phyloP scores from a whole-genome alignment of 345 rosid genomes.

The Microcos paniculata region DNA sequence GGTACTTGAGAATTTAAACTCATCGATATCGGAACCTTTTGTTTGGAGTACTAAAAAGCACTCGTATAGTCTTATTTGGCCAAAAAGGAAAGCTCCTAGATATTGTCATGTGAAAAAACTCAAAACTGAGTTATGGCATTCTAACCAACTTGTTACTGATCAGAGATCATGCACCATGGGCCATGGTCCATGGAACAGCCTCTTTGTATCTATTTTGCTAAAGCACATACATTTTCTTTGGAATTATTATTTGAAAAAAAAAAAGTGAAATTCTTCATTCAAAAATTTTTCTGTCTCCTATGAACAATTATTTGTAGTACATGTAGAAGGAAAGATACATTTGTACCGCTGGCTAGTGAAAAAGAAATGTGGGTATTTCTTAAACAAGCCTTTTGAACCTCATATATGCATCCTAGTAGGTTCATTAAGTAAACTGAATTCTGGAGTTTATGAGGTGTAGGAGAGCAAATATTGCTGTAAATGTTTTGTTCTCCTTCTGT shows the following conservation, averaged over 20 bases:
- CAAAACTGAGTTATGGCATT: too few relatives aligned
- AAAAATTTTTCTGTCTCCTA: not conserved
- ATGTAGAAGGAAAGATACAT: not conserved
- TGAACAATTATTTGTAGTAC: not conserved
- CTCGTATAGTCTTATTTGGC: too few relatives aligned
- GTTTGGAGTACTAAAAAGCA: too few relatives aligned
- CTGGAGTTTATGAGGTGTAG: not conserved
- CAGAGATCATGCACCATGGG: too few relatives aligned
- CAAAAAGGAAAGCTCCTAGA: too few relatives aligned
- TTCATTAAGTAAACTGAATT: not conserved
- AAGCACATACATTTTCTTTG: too few relatives aligned
- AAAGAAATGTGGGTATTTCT: not conserved
- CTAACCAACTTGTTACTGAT: too few relatives aligned
- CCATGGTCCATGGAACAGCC: too few relatives aligned
- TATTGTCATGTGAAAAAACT: too few relatives aligned
- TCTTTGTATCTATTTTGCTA: too few relatives aligned
- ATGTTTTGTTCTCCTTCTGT: constrained; percentile 71
- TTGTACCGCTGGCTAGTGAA: not conserved
- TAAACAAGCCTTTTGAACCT: constrained; percentile 4
- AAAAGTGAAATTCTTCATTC: not conserved
- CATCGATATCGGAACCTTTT: too few relatives aligned
- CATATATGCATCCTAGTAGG: not conserved
- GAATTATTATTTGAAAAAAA: not conserved
- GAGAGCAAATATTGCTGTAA: constrained; percentile 68
- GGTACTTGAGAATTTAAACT: too few relatives aligned